These are phyloP conservation scores for Juglanconis oblonga DNA, from an alignment of 2,329 filamentous ascomycete species.

Conservation along the genomic window DNA sequence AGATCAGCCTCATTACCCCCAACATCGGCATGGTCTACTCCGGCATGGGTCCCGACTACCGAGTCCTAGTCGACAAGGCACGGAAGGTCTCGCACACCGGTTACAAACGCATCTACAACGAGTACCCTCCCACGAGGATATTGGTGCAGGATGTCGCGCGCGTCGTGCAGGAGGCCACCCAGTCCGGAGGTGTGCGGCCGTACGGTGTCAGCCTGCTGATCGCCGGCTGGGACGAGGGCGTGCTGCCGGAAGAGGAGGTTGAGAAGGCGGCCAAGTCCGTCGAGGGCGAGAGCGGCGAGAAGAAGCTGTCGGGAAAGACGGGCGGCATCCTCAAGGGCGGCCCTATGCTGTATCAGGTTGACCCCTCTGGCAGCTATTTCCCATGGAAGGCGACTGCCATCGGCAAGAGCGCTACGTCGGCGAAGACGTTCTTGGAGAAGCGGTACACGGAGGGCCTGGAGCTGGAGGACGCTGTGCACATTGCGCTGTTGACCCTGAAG, in stretches of 20 bases:
- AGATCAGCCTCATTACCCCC: conserved; percentile 96
- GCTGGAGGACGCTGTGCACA: conserved; percentile 97
- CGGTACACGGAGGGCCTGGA: conserved; percentile 96
- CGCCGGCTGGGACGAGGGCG: conserved; percentile 96
- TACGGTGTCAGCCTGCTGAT: conserved; percentile 96
- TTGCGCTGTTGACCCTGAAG: conserved; percentile 94
- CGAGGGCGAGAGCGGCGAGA: conserved; percentile 59
- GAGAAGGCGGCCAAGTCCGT: conserved; percentile 53
- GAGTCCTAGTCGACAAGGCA: conserved; percentile 94
- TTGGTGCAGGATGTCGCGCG: conserved; percentile 96
- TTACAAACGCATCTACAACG: conserved; percentile 99
- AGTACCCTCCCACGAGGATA: conserved; percentile 99
- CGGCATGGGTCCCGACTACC: conserved; percentile 98
- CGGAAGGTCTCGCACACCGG: conserved; percentile 97
- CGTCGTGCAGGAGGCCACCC: conserved; percentile 98
- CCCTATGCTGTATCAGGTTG: conserved; percentile 96
- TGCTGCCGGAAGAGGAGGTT: conserved; percentile 77
- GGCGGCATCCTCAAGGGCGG: conserved; percentile 94
- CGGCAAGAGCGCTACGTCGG: conserved; percentile 95
- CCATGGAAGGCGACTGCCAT: conserved; percentile 99
- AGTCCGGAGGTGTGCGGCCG: conserved; percentile 93
- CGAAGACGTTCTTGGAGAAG: conserved; percentile 99
- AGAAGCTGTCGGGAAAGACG: conserved; percentile 80
- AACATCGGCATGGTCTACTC: conserved; percentile 99
- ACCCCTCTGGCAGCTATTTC: conserved; percentile 98